These are phyloP conservation scores for Plasmodium gonderi DNA, from an alignment of 169 alveolate genomes.

Conservation along the genomic window DNA sequence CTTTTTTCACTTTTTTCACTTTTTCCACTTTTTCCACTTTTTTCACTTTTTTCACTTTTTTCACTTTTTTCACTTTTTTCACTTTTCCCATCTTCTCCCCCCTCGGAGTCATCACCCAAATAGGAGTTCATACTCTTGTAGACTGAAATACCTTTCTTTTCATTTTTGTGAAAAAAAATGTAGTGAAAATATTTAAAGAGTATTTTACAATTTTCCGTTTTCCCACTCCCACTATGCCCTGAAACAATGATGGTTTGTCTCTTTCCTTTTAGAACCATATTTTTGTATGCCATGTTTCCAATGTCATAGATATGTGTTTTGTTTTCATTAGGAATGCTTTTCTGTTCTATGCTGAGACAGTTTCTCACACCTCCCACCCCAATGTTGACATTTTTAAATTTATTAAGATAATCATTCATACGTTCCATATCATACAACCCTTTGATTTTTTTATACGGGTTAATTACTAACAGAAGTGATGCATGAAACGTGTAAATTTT, in stretches of 20 bases:
- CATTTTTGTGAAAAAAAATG: slow-evolving; percentile 74
- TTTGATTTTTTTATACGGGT: slow-evolving; percentile 85
- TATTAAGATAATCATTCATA: slow-evolving; percentile 77
- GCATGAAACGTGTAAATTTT: slow-evolving; percentile 86
- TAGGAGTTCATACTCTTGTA: slow-evolving; percentile 15
- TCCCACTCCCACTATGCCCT: slow-evolving; percentile 99
- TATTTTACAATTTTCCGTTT: slow-evolving; percentile 97
- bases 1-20: too few relatives aligned
- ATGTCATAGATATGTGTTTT: slow-evolving; percentile 79
- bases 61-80: too few relatives aligned
- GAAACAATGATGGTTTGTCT: slow-evolving; percentile 96
- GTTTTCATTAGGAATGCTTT: slow-evolving; percentile 8
- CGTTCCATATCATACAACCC: slow-evolving; percentile 78
- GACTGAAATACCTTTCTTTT: neutral
- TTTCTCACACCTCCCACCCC: neutral
- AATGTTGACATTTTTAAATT: slow-evolving; percentile 28
- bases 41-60: too few relatives aligned
- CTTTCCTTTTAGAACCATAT: slow-evolving; percentile 69
- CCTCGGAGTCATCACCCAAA: slow-evolving; percentile 29
- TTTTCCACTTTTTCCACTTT: too few relatives aligned
- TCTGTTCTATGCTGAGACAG: too few relatives aligned
- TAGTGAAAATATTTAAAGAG: slow-evolving; percentile 85
- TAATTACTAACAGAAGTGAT: slow-evolving; percentile 85
- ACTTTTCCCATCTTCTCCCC: too few relatives aligned
- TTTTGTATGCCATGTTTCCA: slow-evolving; percentile 78